Conservation (phyloP, 2,329 filamentous ascomycete genomes). For the Blastomyces parvus region DNA sequence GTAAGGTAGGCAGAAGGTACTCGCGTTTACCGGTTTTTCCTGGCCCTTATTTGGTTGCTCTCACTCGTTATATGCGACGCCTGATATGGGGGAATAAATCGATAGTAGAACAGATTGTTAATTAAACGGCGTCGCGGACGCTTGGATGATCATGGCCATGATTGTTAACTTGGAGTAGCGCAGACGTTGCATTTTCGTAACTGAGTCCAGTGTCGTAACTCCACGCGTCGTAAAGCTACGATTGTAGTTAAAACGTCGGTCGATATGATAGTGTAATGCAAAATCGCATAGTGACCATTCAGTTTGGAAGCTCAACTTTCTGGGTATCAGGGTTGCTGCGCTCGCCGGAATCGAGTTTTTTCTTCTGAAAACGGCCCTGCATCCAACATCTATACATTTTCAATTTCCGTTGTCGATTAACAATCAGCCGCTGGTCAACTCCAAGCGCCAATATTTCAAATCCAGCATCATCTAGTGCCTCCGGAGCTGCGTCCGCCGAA, state of each 20-base stretch:
- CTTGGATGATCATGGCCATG: not conserved
- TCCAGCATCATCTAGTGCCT: conserved; percentile 17
- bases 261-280: not conserved
- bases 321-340: not conserved
- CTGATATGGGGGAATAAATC: not conserved
- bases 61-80: not conserved
- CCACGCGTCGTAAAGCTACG: not conserved
- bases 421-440: conserved; percentile 76
- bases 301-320: not conserved
- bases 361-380: conserved; percentile 37
- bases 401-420: conserved; percentile 79
- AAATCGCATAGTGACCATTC: not conserved
- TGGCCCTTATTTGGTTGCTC: not conserved
- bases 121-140: not conserved
- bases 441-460: conserved; percentile 73
- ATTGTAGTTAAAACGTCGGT: not conserved
- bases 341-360: too few relatives aligned
- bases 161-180: not conserved
- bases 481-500: not conserved
- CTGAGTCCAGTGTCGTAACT: not conserved
- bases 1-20: not conserved
- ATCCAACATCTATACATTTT: conserved; percentile 97
- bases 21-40: not conserved
- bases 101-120: not conserved
- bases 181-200: not conserved